Conservation (phyloP, 106 monocot genomes). For the Triglochin maritima region DNA sequence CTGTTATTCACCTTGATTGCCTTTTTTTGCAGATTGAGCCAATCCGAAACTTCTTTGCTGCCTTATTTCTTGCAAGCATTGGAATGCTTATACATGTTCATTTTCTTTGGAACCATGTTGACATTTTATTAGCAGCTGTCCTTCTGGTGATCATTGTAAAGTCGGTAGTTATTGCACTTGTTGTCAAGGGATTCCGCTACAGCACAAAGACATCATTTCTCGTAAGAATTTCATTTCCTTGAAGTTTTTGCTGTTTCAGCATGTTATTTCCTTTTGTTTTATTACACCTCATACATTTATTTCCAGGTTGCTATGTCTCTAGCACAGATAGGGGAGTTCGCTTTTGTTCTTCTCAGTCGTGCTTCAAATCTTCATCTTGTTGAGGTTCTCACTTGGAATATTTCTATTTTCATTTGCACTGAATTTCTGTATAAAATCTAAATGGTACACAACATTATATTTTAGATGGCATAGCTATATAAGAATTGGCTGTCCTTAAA, state of each 20-base stretch:
- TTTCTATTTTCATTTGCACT: neutral
- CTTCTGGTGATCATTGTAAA: conserved; percentile 79
- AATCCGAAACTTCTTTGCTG: conserved; percentile 94
- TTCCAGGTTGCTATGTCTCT: conserved; percentile 94
- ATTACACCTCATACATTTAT: neutral
- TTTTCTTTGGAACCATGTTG: conserved; percentile 92
- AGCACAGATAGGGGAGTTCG: conserved; percentile 96
- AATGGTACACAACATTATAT: too few species aligned
- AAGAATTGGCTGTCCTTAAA: too few species aligned
- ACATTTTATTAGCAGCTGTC: conserved; percentile 73
- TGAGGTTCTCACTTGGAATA: conserved; percentile 24
- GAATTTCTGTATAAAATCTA: neutral
- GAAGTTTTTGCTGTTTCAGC: neutral
- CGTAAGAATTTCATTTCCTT: conserved; percentile 23
- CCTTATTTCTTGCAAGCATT: conserved; percentile 88
- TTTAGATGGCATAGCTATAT: too few species aligned
- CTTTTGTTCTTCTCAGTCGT: conserved; percentile 95
- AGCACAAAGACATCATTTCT: conserved; percentile 82
- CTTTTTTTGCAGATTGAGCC: conserved; percentile 94
- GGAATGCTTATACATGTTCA: conserved; percentile 89
- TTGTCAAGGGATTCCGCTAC: conserved; percentile 85
- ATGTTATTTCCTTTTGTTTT: neutral
- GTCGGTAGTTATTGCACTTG: conserved; percentile 49
- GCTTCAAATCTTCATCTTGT: conserved; percentile 83
- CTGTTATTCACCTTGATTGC: conserved; percentile 18